Evolutionary conservation across 345 rosid genomes (phyloP), one percentile per base, ranked within the genome.

Genomic region (Euphorbia tirucalli): DNA sequence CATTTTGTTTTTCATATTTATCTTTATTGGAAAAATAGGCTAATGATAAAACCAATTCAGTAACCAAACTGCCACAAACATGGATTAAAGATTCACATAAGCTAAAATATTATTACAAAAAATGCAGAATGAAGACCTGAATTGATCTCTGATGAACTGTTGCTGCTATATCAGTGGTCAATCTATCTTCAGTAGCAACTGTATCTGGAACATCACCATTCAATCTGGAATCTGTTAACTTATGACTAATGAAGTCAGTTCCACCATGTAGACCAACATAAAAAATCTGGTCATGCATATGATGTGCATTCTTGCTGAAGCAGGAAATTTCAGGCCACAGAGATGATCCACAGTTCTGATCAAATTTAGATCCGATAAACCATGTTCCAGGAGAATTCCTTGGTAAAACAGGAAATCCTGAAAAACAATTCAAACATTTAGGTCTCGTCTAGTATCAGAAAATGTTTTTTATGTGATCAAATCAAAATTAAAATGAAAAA

Each of bases 361-460:
- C 68, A 75, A 60, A 63, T 72, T 78, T 81, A 39, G 73, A 69
- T 68, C 72, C 87, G 68, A 68, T 4, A 60, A 71, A 68, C 79
- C 72, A 81, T 63, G 76, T 73, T 49, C 37, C 71, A n/a, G 49
- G 63, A 65, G 73, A 62, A 69, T 69, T 71, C 39, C 74, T 58
- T 55, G 83, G 37, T 49, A 73, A 65, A 18, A 74, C 74, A 11
- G 82, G 73, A 60, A 78, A 66, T 69, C 75, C 90, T 85, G 78
- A 69, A 69, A 41, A 85, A 58, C 63, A 58, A 19, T 18, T 73
- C 27, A 66, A 44, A 67, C 32, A 11, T 10, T 41, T 41, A 41
- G 44, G 11, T 41, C 44, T 41, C 9, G 44, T 41, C 9, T 41
- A 41, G 44, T 41, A 4, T 41, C 44, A 41, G 44, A 6, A 41